phyloP scores from a whole-genome alignment of 805 yeast genomes.

The Wickerhamiella siamensis region DNA sequence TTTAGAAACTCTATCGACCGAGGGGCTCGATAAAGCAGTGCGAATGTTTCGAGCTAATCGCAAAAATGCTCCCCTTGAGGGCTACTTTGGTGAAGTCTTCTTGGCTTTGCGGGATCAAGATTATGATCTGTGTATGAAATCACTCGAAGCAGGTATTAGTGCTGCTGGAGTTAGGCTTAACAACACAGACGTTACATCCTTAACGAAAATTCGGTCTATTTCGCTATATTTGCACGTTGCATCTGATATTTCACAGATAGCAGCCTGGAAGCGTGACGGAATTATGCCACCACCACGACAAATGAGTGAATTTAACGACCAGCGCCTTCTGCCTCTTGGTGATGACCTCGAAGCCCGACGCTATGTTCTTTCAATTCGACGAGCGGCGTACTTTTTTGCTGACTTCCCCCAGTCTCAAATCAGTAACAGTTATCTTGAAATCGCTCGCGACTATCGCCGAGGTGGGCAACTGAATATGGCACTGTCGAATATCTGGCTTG shows the following conservation, averaged over 20 bases:
- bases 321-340: slow-evolving; percentile 26
- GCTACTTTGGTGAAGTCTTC: slow-evolving; percentile 39
- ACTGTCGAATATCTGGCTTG: slow-evolving; percentile 13
- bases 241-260: slow-evolving; percentile 38
- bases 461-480: slow-evolving; percentile 50
- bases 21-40: slow-evolving; percentile 17
- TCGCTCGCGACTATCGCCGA: slow-evolving; percentile 52
- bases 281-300: neutral
- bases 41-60: neutral
- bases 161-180: slow-evolving; percentile 7
- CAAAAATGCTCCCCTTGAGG: neutral
- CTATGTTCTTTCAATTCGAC: slow-evolving; percentile 44
- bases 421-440: slow-evolving; percentile 40
- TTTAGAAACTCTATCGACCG: slow-evolving; percentile 43
- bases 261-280: slow-evolving; percentile 13
- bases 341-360: slow-evolving; percentile 46
- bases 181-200: slow-evolving; percentile 30
- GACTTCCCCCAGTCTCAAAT: slow-evolving; percentile 14
- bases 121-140: slow-evolving; percentile 19
- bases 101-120: slow-evolving; percentile 30
- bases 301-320: neutral
- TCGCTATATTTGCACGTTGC: slow-evolving; percentile 46
- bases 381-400: slow-evolving; percentile 27
- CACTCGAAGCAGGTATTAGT: neutral
- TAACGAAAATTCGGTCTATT: slow-evolving; percentile 29